Evolutionary conservation across 2,329 filamentous ascomycete genomes (phyloP).

Genomic region (Xylaria sp.): DNA sequence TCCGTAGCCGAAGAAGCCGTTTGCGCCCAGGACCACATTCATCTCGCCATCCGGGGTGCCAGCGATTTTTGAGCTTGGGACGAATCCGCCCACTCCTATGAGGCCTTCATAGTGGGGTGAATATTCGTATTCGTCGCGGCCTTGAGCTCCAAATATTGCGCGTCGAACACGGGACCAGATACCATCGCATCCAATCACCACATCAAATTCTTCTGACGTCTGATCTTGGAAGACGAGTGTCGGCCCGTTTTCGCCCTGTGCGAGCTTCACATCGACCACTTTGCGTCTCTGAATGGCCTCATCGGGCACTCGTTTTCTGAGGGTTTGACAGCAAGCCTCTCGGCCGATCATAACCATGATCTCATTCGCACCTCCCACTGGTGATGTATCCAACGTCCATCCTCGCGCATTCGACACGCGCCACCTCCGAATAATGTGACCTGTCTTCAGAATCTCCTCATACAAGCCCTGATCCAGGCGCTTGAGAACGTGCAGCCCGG

Average conservation of each 20-base stretch:
- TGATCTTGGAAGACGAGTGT: constrained; percentile 15
- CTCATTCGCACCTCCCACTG: constrained; percentile 6
- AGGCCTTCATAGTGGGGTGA: constrained; percentile 18
- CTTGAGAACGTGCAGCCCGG: constrained; percentile 11
- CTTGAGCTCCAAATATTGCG: constrained; percentile 13
- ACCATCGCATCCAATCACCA: constrained; percentile 17
- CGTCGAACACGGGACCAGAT: constrained; percentile 15
- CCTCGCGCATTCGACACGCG: constrained; percentile 16
- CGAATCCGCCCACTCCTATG: constrained; percentile 13
- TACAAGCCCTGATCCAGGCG: constrained; percentile 8
- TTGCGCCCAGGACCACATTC: constrained; percentile 16
- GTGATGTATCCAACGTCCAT: constrained; percentile 7
- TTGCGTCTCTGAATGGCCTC: constrained; percentile 12
- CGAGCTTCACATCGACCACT: constrained; percentile 13
- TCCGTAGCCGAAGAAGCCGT: constrained; percentile 18
- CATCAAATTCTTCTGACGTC: constrained; percentile 8
- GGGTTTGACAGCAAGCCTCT: constrained; percentile 14
- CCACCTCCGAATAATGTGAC: constrained; percentile 15
- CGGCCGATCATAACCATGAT: constrained; percentile 17
- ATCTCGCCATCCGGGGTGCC: constrained; percentile 14
- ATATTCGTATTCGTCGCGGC: constrained; percentile 13
- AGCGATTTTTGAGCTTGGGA: constrained; percentile 12
- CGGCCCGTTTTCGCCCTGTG: constrained; percentile 12
- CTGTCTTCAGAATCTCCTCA: constrained; percentile 8
- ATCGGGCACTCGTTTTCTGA: constrained; percentile 10